Evolutionary conservation across 2,329 filamentous ascomycete genomes (phyloP).

Genomic region (Colletotrichum scovillei): DNA sequence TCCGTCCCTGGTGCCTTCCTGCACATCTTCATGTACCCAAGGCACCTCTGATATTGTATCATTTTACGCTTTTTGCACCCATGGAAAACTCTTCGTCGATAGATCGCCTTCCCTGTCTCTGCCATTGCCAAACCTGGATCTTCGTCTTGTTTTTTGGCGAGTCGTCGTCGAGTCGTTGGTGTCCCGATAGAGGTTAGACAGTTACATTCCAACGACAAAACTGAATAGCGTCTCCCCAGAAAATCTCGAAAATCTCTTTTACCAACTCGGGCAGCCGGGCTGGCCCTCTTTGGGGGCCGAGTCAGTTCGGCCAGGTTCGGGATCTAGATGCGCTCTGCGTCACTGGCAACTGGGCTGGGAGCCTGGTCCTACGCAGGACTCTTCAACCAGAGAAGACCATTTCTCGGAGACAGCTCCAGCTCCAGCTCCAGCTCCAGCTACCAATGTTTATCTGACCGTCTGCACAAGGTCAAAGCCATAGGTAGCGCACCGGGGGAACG

Average conservation of each 20-base stretch:
- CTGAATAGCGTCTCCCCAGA: not conserved
- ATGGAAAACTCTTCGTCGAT: constrained; percentile 11
- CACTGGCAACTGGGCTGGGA: not conserved
- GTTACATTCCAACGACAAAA: constrained; percentile 6
- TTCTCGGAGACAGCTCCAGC: not conserved
- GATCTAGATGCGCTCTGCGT: not conserved
- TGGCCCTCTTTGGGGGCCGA: constrained; percentile 16
- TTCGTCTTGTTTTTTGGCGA: not conserved
- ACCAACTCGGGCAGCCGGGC: not conserved
- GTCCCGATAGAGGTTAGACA: not conserved
- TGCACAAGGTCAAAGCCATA: constrained; percentile 20
- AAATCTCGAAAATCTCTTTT: not conserved
- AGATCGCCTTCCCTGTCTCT: constrained; percentile 13
- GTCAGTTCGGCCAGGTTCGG: constrained; percentile 20
- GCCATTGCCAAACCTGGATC: not conserved
- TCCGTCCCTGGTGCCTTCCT: not conserved
- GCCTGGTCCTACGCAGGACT: not conserved
- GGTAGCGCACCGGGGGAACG: constrained; percentile 19
- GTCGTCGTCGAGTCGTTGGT: not conserved
- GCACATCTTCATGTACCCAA: not conserved
- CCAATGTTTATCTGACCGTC: constrained; percentile 34
- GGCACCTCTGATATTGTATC: not conserved
- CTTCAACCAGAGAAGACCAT: not conserved
- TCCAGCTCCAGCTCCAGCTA: not conserved
- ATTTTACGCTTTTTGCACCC: not conserved